Evolutionary conservation across 1,284 basidiomycete genomes (phyloP), one percentile per base, ranked within the genome.

Genomic region (Fomitopsis pinicola): DNA sequence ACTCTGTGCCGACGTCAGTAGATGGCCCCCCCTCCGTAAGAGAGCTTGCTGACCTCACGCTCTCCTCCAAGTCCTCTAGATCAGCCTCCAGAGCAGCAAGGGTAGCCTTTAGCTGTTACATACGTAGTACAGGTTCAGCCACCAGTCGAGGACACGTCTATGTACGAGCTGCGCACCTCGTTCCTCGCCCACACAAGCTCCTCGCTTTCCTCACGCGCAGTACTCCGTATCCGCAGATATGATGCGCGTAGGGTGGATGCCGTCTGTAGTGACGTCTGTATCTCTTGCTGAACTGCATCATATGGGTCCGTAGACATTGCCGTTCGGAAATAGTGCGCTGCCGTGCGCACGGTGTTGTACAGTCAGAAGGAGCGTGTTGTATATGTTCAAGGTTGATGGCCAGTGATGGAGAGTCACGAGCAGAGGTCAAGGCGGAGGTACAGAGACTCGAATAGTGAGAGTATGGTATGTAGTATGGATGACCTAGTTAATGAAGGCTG

Each of bases 41-140:
- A 28, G n/a, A 6, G 36, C 45, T 3, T 19, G 73, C 83, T 64
- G 73, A 91, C 83, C 85, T 87, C 33, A 97, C 93, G 67, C 92
- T 94, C 70, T 94, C 92, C 58, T 95, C 94, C 22, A 97, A 75
- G 69, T 94, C 94, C 63, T 94, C 91, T 33, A 95, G 72, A 75
- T 97, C 94, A 0, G 90, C 87, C 70, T 94, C 91, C 36, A 97
- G 77, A 0, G 88, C 77, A 1, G 85, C 82, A 9, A 97, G 80
- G 1, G 90, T 90, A 0, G 86, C 86, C 72, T 87, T 87, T 56
- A 96, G 77, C 86, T 95, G 67, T 22, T 57, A 42, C 36, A 46
- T 26, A 7, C 44, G 50, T 55, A 44, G 26, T 12, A 38, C 15
- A 15, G n/a, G 26, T 54, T 19, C 33, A 17, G 17, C 52, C 30